These are phyloP conservation scores for Ceratocystis albifundus DNA, from an alignment of 2,329 filamentous ascomycete genomes.

Conservation along the genomic window DNA sequence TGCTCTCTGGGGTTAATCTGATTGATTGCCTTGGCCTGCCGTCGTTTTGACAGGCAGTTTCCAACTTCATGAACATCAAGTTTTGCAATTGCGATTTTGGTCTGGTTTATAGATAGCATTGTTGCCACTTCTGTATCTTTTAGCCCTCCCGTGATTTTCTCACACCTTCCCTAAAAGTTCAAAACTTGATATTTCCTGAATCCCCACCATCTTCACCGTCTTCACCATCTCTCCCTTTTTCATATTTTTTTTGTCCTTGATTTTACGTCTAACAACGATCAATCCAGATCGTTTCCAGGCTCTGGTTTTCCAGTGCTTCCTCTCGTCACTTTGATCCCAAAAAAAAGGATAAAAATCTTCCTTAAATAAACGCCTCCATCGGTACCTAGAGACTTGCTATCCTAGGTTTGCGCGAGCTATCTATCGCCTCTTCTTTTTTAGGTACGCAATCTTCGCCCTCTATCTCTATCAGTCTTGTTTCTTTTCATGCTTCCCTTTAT, in stretches of 20 bases:
- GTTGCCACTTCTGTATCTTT: background rate
- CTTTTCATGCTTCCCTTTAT: slow-evolving; percentile 5
- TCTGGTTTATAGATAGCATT: background rate
- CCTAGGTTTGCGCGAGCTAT: background rate
- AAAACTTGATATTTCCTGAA: background rate
- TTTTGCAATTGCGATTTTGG: background rate
- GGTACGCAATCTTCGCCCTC: slow-evolving; percentile 4
- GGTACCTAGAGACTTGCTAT: background rate
- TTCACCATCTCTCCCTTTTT: background rate
- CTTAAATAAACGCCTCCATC: background rate
- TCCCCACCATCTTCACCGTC: no score
- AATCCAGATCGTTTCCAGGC: slow-evolving; percentile 5
- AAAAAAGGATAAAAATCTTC: background rate
- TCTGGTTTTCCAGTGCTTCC: background rate
- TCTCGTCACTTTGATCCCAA: background rate
- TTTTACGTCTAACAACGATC: background rate
- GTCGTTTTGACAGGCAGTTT: background rate
- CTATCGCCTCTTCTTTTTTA: slow-evolving; percentile 6
- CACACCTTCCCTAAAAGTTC: background rate
- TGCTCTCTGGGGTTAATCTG: background rate
- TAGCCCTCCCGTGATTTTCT: background rate
- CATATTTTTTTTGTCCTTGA: background rate
- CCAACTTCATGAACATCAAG: background rate
- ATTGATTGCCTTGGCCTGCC: background rate
- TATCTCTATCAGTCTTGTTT: background rate